Percentiles rank a stretch among this genome's conserved stretches.
Conservation (phyloP, 768 basidiomycete genomes). For the Tylopilus felleus region DNA sequence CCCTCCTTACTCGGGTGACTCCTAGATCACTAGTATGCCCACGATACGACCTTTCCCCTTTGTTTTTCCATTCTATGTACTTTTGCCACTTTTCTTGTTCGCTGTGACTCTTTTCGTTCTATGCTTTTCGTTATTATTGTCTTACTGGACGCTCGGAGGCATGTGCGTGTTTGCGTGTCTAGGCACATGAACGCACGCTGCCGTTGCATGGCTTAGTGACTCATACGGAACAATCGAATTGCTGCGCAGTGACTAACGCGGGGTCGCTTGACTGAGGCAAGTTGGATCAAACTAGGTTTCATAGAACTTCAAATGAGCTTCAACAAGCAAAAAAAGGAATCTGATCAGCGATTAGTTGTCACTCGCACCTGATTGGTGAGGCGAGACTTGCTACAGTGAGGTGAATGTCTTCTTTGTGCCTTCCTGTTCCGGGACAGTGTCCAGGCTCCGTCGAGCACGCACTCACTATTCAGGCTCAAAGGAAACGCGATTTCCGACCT, state of each 20-base stretch:
- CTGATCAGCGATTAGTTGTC: slow-evolving; percentile 9
- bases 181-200: slow-evolving; percentile 23
- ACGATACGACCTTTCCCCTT: background rate
- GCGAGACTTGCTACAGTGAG: slow-evolving; percentile 6
- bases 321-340: background rate
- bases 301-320: background rate
- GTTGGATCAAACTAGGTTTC: slow-evolving; percentile 6
- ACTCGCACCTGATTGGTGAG: slow-evolving; percentile 24
- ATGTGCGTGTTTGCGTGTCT: background rate
- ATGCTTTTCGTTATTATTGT: background rate
- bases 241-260: slow-evolving; percentile 13
- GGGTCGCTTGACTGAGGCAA: slow-evolving; percentile 12
- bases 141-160: background rate
- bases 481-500: slow-evolving; percentile 15
- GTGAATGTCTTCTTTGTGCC: slow-evolving; percentile 6
- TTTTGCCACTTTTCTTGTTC: background rate
- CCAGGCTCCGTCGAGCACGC: slow-evolving; percentile 23
- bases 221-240: slow-evolving; percentile 8
- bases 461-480: slow-evolving; percentile 7
- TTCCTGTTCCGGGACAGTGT: slow-evolving; percentile 12
- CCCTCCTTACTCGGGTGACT: slow-evolving; percentile 1
- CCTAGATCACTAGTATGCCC: slow-evolving; percentile 6
- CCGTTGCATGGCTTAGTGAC: slow-evolving; percentile 13
- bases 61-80: slow-evolving; percentile 1
- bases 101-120: background rate